Percentiles rank a stretch among this genome's conserved stretches.
These are phyloP conservation scores for Geotrichum macrosporum DNA, from an alignment of 1,139 yeast genomes.

Conservation along the genomic window DNA sequence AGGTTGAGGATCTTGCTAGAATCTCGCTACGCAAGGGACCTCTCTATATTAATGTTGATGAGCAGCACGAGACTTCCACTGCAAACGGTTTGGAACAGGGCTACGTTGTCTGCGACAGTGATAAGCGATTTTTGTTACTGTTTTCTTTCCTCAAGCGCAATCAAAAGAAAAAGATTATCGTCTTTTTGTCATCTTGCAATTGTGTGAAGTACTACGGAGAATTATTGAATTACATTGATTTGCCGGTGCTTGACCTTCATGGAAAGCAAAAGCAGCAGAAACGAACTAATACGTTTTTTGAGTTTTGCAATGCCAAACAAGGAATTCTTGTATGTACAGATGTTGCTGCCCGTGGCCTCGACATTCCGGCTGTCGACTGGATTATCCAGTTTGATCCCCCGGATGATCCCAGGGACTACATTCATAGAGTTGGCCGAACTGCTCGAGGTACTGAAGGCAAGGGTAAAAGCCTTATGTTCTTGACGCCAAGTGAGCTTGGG, in stretches of 20 bases:
- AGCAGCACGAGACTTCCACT: constrained; percentile 73
- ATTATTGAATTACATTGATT: constrained; percentile 85
- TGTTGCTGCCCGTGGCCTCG: constrained; percentile 97
- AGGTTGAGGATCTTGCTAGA: constrained; percentile 96
- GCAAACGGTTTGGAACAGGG: constrained; percentile 98
- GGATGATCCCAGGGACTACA: constrained; percentile 97
- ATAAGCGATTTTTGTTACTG: constrained; percentile 80
- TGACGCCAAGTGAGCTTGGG: constrained; percentile 90
- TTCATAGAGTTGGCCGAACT: constrained; percentile 97
- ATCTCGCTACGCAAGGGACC: constrained; percentile 95
- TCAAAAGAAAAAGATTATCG: constrained; percentile 80
- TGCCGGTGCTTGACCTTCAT: constrained; percentile 92
- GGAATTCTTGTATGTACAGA: constrained; percentile 93
- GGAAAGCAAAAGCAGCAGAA: constrained; percentile 98
- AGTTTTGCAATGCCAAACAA: constrained; percentile 92
- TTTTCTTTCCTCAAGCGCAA: constrained; percentile 93
- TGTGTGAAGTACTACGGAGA: constrained; percentile 96
- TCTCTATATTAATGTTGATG: constrained; percentile 88
- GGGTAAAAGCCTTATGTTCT: constrained; percentile 92
- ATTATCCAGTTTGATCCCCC: constrained; percentile 97
- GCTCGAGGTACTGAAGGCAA: constrained; percentile 91
- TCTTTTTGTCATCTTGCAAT: constrained; percentile 92
- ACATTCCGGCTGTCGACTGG: constrained; percentile 97
- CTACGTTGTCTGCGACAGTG: constrained; percentile 94
- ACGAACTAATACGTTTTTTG: constrained; percentile 95